Base-by-base conservation (phyloP, 306 rosid genomes). In the Erythrophleum fordii region DNA sequence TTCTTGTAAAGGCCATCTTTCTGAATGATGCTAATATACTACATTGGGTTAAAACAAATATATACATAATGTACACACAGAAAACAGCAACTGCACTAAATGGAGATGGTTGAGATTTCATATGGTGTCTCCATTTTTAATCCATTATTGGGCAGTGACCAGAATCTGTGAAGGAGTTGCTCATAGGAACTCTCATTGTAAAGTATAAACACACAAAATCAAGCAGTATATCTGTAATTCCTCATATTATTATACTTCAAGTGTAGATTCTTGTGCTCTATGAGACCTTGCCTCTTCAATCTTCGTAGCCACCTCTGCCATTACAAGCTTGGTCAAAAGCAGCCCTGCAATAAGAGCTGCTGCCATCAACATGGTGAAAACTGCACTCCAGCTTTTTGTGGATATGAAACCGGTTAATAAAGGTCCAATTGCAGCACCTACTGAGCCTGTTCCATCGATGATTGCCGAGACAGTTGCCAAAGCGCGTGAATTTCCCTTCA, bases 341-440 rank as follows among this genome's bases (percentile, higher is more conserved):
- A 95, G 75, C 67, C 98, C 98, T 45, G 98, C 95, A 26, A 92
- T 45, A 34, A 95, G 85, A 69, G 98, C 98, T 51, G 98, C 86
- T 49, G 6, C 91, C 98, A 95, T 95, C 80, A 95, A 70, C 97
- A 95, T 95, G 25, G 88, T 85, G 86, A 95, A 95, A 80, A 95
- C 98, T 10, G 81, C 88, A 73, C 77, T 91, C 98, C 98, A 95
- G 80, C 98, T 95, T 44, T 34, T 80, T 1, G 89, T 85, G 2
- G 98, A 95, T 77, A 95, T 87, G 58, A 92, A 95, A 61, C 98
- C 98, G 0, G 98, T 95, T 72, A 95, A 22, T 62, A 95, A 35
- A 28, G 98, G 98, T 53, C 98, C 98, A 14, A 95, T 80, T 17
- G 98, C 97, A 73, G 98, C 98, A 74, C 98, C 98, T 6, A 95